Conservation (phyloP, 768 basidiomycete genomes). For the Serpula lacrymans region DNA sequence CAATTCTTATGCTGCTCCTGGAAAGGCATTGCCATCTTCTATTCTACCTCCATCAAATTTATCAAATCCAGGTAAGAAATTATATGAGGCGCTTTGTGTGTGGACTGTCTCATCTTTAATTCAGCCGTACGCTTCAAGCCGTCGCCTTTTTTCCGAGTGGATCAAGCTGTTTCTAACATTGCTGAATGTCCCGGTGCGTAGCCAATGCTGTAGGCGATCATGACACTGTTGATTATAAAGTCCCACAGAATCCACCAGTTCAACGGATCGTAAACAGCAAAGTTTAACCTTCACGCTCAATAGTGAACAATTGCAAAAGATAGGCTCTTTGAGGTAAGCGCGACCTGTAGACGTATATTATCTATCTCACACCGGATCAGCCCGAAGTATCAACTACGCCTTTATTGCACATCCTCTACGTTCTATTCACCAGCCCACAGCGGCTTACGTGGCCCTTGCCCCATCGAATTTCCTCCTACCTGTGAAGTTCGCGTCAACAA, state of each 20-base stretch:
- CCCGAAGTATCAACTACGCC: constrained; percentile 71
- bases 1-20: constrained; percentile 65
- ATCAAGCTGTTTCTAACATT: constrained; percentile 60
- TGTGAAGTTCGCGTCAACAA: constrained; percentile 89
- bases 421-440: constrained; percentile 54
- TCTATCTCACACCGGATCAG: constrained; percentile 32
- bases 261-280: constrained; percentile 73
- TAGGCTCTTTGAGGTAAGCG: constrained; percentile 54
- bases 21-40: constrained; percentile 36
- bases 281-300: constrained; percentile 61
- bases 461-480: constrained; percentile 86
- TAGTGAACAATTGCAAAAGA: constrained; percentile 58
- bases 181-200: constrained; percentile 75
- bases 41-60: constrained; percentile 29
- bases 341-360: background rate
- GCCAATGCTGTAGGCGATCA: background rate
- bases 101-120: constrained; percentile 15
- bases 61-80: constrained; percentile 24
- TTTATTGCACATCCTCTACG: constrained; percentile 85
- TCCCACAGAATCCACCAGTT: constrained; percentile 64
- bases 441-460: constrained; percentile 62
- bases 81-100: constrained; percentile 11
- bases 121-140: constrained; percentile 72
- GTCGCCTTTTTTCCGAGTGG: constrained; percentile 73
- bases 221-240: constrained; percentile 4